Percentiles rank a stretch among this genome's conserved stretches.
phyloP scores from a whole-genome alignment of 176 grass and related monocot genomes.

The Coix lacrymajobi region DNA sequence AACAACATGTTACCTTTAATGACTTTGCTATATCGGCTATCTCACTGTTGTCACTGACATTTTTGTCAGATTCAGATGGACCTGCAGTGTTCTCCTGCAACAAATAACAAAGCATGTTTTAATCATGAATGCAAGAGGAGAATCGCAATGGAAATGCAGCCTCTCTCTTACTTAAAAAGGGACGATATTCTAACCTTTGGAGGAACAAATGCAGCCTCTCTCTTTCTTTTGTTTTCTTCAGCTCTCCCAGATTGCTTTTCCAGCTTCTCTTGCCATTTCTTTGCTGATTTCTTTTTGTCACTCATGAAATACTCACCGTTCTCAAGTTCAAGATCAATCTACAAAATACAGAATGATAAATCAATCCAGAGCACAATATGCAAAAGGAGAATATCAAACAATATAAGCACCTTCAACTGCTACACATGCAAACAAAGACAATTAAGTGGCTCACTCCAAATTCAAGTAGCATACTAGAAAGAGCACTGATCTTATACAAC shows the following conservation, averaged over 20 bases:
- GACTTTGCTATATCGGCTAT: constrained; percentile 64
- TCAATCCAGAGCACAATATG: constrained; percentile 10
- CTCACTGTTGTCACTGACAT: constrained; percentile 31
- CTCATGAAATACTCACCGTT: constrained; percentile 96
- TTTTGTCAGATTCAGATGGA: constrained; percentile 37
- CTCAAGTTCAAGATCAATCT: constrained; percentile 80
- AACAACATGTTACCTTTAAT: constrained; percentile 57
- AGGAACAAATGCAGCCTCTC: constrained; percentile 83
- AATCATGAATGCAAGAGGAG: constrained; percentile 2
- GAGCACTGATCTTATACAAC: background rate
- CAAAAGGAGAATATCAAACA: background rate
- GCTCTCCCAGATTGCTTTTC: constrained; percentile 85
- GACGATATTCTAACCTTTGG: constrained; percentile 51
- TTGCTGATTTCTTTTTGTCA: constrained; percentile 82
- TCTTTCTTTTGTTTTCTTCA: constrained; percentile 89
- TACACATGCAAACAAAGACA: background rate
- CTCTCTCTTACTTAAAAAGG: background rate
- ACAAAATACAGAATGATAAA: constrained; percentile 21
- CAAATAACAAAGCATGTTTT: constrained; percentile 19
- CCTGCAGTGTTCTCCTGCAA: constrained; percentile 56
- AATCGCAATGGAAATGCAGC: too few relatives aligned
- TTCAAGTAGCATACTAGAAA: background rate
- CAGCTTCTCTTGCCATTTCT: constrained; percentile 89
- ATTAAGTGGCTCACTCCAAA: background rate
- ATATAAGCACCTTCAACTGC: background rate